Evolutionary conservation across 2,329 filamentous ascomycete genomes (phyloP), one percentile per base, ranked within the genome.

Genomic region (Colletotrichum higginsianum): DNA sequence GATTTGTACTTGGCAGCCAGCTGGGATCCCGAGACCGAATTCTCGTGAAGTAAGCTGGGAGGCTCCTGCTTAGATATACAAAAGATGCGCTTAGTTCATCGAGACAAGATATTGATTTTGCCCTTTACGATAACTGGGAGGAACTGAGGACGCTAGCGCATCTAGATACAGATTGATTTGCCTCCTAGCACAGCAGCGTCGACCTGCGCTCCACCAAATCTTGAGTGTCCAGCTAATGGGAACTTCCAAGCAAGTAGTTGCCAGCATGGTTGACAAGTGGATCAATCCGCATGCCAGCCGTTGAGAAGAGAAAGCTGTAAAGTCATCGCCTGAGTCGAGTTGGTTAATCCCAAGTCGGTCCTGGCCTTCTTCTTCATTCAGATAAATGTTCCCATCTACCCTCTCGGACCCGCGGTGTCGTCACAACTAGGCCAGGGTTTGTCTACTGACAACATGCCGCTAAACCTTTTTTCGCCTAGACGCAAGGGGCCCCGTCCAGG

Each of bases 391-490:
- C 57, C 18, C 30, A 52, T 69, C 50, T 13, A 30, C 52, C 52
- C 53, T 26, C 58, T 44, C 49, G 42, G 57, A 16, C 49, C 67
- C 35, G 42, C 23, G 46, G 65, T 71, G 68, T 71, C 68, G 65
- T 71, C 68, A 71, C 68, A 63, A 46, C 62, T 61, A 66, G 68
- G 30, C 68, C 38, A 44, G 57, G 58, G 60, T 71, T 47, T 56
- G 52, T 21, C 58, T 55, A 68, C 40, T 64, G 68, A 71, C 68
- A 71, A 68, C 68, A 63, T 52, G 26, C 68, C 65, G 53, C 68
- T 71, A 71, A 68, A n/a, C 68, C 58, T 23, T 55, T 68, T 38
- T 52, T 42, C 6, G 58, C 26, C 65, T 71, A 71, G 68, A 40
- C 40, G 65, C 46, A 71, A 64, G 65, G 68, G 65, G 58, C 68